A percentile compares a stretch with the other conserved stretches of the same genome.
Conservation (phyloP, 2,329 filamentous ascomycete genomes). For the Xylariomycetidae sp. region DNA sequence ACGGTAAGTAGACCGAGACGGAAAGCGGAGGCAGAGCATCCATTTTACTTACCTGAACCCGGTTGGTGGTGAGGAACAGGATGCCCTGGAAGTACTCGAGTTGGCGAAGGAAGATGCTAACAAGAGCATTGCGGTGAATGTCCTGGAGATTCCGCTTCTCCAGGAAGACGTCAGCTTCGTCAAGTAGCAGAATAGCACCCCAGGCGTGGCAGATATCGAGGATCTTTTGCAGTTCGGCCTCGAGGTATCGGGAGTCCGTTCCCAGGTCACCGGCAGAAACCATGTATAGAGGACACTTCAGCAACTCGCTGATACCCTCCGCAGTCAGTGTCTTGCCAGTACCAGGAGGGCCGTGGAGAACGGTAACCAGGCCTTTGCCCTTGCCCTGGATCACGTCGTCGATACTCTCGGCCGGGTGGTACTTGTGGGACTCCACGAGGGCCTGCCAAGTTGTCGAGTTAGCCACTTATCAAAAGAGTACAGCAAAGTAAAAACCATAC, state of each 20-base stretch:
- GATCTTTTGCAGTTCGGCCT: slow-evolving; percentile 74
- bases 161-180: slow-evolving; percentile 80
- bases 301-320: slow-evolving; percentile 77
- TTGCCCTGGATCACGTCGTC: slow-evolving; percentile 81
- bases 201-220: slow-evolving; percentile 80
- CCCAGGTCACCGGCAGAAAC: slow-evolving; percentile 77
- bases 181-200: slow-evolving; percentile 78
- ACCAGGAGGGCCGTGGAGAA: slow-evolving; percentile 79
- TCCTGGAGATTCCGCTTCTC: slow-evolving; percentile 79
- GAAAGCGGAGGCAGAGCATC: neutral
- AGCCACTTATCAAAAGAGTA: neutral
- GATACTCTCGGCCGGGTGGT: slow-evolving; percentile 72
- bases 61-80: slow-evolving; percentile 82
- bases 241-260: slow-evolving; percentile 67
- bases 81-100: slow-evolving; percentile 93
- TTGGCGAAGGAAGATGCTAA: slow-evolving; percentile 79
- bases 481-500: slow-evolving; percentile 15
- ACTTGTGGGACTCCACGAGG: slow-evolving; percentile 78
- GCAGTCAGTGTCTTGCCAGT: slow-evolving; percentile 87
- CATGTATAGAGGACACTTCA: slow-evolving; percentile 77
- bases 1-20: neutral
- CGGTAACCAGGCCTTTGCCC: slow-evolving; percentile 75
- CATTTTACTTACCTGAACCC: slow-evolving; percentile 52
- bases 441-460: too few relatives aligned
- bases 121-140: slow-evolving; percentile 77